Evolutionary conservation across 768 basidiomycete species (phyloP).

Genomic region (Rhizopogon vinicolor): DNA sequence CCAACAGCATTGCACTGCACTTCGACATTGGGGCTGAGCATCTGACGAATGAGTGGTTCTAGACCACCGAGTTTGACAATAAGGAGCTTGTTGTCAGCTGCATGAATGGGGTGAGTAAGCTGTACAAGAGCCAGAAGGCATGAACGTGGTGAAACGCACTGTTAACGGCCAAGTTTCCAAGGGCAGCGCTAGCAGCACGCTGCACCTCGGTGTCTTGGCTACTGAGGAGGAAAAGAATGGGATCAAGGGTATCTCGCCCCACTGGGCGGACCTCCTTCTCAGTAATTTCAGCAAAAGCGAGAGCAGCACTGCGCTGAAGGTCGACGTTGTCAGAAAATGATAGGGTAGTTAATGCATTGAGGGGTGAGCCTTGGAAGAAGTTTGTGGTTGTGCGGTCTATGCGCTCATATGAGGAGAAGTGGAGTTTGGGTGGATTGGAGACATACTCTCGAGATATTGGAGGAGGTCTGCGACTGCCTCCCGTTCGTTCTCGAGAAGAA

Average conservation of each 20-base stretch:
- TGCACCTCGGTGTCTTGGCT: slow-evolving; percentile 99
- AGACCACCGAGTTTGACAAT: slow-evolving; percentile 97
- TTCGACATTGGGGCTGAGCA: slow-evolving; percentile 98
- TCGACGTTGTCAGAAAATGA: slow-evolving; percentile 99
- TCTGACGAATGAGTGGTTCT: slow-evolving; percentile 96
- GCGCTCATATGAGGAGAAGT: slow-evolving; percentile 6
- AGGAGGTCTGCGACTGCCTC: slow-evolving; percentile 97
- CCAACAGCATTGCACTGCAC: slow-evolving; percentile 99
- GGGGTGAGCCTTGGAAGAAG: slow-evolving; percentile 93
- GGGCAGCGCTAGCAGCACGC: slow-evolving; percentile 93
- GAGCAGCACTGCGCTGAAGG: slow-evolving; percentile 93
- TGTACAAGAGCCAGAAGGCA: slow-evolving; percentile 6
- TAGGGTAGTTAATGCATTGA: slow-evolving; percentile 90
- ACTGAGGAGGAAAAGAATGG: slow-evolving; percentile 93
- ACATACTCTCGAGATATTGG: slow-evolving; percentile 94
- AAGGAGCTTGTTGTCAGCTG: slow-evolving; percentile 98
- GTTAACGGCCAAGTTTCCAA: slow-evolving; percentile 97
- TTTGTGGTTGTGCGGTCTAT: slow-evolving; percentile 96
- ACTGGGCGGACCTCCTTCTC: slow-evolving; percentile 99
- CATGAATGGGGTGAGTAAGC: slow-evolving; percentile 3
- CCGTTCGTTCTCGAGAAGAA: slow-evolving; percentile 88
- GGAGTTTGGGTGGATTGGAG: slow-evolving; percentile 1
- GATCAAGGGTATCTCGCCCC: slow-evolving; percentile 94
- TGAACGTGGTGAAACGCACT: slow-evolving; percentile 51
- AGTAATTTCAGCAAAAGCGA: slow-evolving; percentile 98